These are phyloP conservation scores for Themeda triandra DNA, from an alignment of 176 grass and related monocot species.

Conservation along the genomic window DNA sequence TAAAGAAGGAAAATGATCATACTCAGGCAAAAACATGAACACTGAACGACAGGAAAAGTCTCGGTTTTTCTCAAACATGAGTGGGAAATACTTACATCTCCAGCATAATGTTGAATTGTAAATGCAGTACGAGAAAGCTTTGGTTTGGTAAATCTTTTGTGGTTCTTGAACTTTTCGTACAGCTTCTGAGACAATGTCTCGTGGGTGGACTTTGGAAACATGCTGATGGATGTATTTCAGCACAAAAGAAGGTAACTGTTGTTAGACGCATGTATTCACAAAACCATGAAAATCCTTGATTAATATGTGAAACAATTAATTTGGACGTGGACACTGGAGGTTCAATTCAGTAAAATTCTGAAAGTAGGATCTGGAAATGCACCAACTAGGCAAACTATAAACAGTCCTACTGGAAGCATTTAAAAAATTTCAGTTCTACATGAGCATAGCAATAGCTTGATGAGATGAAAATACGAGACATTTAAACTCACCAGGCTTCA, in stretches of 20 bases:
- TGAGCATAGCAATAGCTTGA: background rate
- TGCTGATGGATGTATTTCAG: conserved; percentile 45
- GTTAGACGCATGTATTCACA: conserved; percentile 38
- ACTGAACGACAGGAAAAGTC: background rate
- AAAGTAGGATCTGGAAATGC: conserved; percentile 4
- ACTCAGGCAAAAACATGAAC: background rate
- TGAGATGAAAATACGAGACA: background rate
- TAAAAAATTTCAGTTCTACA: conserved; percentile 25
- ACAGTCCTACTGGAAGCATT: conserved; percentile 8
- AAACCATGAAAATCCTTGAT: background rate
- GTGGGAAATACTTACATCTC: conserved; percentile 67
- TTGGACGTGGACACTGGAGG: background rate
- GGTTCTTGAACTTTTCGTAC: conserved; percentile 78
- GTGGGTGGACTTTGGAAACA: conserved; percentile 89
- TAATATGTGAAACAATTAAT: conserved; percentile 20
- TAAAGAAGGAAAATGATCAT: too few species aligned
- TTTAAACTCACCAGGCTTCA: conserved; percentile 84
- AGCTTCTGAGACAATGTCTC: conserved; percentile 84
- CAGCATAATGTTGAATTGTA: conserved; percentile 92
- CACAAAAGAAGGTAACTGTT: conserved; percentile 12
- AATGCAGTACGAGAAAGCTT: conserved; percentile 88
- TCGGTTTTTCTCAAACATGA: background rate
- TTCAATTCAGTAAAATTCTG: background rate
- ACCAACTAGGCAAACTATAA: conserved; percentile 3
- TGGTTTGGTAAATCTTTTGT: conserved; percentile 90